Evolutionary conservation across 1,284 basidiomycete genomes (phyloP), one percentile per base, ranked within the genome.

Genomic region (Cerioporus squamosus): DNA sequence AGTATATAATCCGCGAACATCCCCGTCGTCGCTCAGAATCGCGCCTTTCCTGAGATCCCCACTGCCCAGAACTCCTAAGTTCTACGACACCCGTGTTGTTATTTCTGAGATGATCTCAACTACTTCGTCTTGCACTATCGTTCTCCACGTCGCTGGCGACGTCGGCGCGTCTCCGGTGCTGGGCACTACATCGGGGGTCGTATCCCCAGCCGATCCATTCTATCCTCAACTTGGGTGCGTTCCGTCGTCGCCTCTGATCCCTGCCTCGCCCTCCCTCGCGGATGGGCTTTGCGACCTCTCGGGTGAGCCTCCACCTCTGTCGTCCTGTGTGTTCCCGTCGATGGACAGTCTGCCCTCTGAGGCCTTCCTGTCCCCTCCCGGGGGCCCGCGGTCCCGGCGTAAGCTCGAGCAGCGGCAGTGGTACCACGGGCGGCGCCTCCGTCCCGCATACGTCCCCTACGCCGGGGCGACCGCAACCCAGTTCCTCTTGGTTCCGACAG

Each of bases 101-200:
- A 7, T 20, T 22, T 18, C 26, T 24, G 26, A 14, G 14, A 24
- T n/a, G 29, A 22, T 18, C 23, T 50, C 48, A 3, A 7, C 36
- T 24, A 9, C 48, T 24, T 6, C 29, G 29, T 29, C 22, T n/a
- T 50, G 48, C 38, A 50, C 20, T 7, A 50, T 50, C 38, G 36
- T 50, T 7, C 20, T 50, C 9, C 48, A 50, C 36, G 36, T 50
- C 48, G 48, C 48, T 40, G 48, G 48, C 48, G 48, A 50, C 22
- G 22, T 26, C 14, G 12, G 22, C 15, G n/a, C 6, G 20, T 50
- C 48, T 40, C 38, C 48, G 4, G 36, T 12, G 8, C 22, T 39
- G 22, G 8, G 40, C 40, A 18, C 8, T 20, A 4, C 12, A 20
- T 20, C 18, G 10, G 15, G 14, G 39, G 18, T 40, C 15, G 15